phyloP scores from a whole-genome alignment of 306 rosid genomes.

The Hippophae tibetana region DNA sequence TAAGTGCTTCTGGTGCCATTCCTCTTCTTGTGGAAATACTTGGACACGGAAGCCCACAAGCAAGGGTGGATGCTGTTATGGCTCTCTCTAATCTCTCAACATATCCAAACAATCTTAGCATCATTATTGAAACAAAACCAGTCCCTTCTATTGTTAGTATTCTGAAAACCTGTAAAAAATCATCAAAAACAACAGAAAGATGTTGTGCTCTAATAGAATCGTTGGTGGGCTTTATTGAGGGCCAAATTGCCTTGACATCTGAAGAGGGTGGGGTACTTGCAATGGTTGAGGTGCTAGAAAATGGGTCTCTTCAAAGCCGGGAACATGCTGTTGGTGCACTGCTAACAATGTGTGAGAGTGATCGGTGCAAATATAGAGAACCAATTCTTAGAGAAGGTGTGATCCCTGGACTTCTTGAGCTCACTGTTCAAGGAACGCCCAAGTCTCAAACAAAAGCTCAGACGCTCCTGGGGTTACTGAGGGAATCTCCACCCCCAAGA shows the following conservation, averaged over 20 bases:
- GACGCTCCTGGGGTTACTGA: slow-evolving; percentile 50
- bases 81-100: slow-evolving; percentile 94
- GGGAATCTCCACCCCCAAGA: slow-evolving; percentile 81
- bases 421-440: slow-evolving; percentile 93
- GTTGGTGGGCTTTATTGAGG: slow-evolving; percentile 56
- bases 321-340: slow-evolving; percentile 84
- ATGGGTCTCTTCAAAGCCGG: slow-evolving; percentile 71
- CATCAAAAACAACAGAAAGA: slow-evolving; percentile 84
- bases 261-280: slow-evolving; percentile 92
- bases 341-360: slow-evolving; percentile 75
- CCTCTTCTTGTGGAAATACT: slow-evolving; percentile 84
- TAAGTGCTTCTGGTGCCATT: slow-evolving; percentile 69
- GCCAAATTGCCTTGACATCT: slow-evolving; percentile 61
- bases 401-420: slow-evolving; percentile 93
- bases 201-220: slow-evolving; percentile 85
- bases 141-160: slow-evolving; percentile 50
- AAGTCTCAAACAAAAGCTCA: slow-evolving; percentile 79
- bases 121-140: slow-evolving; percentile 56
- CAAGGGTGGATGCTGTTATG: slow-evolving; percentile 84
- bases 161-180: slow-evolving; percentile 66
- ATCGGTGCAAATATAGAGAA: slow-evolving; percentile 76
- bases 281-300: slow-evolving; percentile 89
- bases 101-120: slow-evolving; percentile 37
- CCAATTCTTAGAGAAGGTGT: slow-evolving; percentile 92
- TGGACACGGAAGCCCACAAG: slow-evolving; percentile 65